Evolutionary conservation across 371 early-diverging fungal species (phyloP), one percentile per base, ranked within the genome.

Genomic region (Mortierella sp.): DNA sequence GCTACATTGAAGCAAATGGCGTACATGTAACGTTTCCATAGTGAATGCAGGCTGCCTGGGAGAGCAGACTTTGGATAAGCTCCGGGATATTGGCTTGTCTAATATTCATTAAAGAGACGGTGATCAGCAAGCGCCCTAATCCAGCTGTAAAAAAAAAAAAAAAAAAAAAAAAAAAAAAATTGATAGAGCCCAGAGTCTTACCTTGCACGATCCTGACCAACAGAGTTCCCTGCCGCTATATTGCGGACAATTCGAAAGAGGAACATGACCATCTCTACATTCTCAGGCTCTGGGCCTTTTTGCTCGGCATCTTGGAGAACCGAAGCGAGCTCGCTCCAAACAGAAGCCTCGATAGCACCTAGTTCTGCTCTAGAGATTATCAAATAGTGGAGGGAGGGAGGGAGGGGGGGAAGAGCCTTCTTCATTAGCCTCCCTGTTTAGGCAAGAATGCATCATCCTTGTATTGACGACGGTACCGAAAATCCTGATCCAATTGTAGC

Each of bases 31-130:
- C 14, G 45, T 79, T 79, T 23, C 80, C 80, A 45, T 79, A 79
- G 37, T 79, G 80, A n/a, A 74, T 79, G 21, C 73, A 70, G 1
- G 74, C 80, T 23, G 80, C 73, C 43, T 73, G 70, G 19, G 80
- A 79, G 44, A 79, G 55, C 12, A 79, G 52, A 18, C 73, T 70
- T 44, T 66, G 74, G 18, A 79, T 67, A 30, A 58, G 23, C 7
- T 60, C 25, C 11, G 74, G 64, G 28, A 72, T 6, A 1, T 45
- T 66, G 1, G 62, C 59, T 18, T 21, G 4, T 46, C 76, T 75
- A 64, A 12, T 15, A 29, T 45, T 50, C 16, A 50, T 4, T 21
- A 12, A 30, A 28, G 7, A 43, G 45, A n/a, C 1, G 53, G 2
- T 4, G 28, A 5, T 9, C 1, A 7, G 16, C 4, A 50, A 46